Evolutionary conservation across 352 stramenopile genomes (phyloP).

Genomic region (Globisporangium spinosum): DNA sequence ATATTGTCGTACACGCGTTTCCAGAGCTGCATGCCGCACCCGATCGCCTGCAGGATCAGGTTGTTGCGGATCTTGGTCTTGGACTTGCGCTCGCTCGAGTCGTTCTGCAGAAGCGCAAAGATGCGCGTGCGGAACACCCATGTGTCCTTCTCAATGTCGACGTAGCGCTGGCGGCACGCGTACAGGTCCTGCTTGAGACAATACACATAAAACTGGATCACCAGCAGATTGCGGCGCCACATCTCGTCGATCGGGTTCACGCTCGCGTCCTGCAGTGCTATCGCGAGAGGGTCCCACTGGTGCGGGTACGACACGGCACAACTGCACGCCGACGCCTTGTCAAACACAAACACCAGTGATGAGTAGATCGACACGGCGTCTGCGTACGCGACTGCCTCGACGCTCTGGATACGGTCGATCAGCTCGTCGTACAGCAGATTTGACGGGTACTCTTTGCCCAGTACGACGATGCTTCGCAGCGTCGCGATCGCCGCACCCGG

Average conservation of each 20-base stretch:
- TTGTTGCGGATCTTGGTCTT: conserved; percentile 60
- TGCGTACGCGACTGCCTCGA: conserved; percentile 58
- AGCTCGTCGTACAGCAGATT: conserved; percentile 78
- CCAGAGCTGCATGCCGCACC: conserved; percentile 54
- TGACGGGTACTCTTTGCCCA: conserved; percentile 80
- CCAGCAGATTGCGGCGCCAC: conserved; percentile 66
- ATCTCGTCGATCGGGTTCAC: conserved; percentile 40
- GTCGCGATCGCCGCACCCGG: conserved; percentile 71
- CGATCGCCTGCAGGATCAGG: conserved; percentile 61
- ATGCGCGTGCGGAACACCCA: conserved; percentile 67
- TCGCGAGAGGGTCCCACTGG: conserved; percentile 61
- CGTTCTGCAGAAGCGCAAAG: conserved; percentile 52
- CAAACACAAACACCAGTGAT: conserved; percentile 79
- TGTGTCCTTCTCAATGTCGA: conserved; percentile 32
- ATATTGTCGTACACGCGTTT: conserved; percentile 53
- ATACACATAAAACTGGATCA: conserved; percentile 81
- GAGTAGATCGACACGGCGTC: conserved; percentile 76
- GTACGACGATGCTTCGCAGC: conserved; percentile 74
- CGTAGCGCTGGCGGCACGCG: conserved; percentile 49
- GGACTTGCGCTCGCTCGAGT: conserved; percentile 33
- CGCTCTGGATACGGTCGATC: conserved; percentile 75
- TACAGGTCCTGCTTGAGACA: conserved; percentile 72
- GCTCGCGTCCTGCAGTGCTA: conserved; percentile 55
- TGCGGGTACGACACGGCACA: conserved; percentile 61
- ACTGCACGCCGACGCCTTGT: conserved; percentile 64